Conservation (phyloP, 169 alveolate genomes). For the Babesia caballi region DNA sequence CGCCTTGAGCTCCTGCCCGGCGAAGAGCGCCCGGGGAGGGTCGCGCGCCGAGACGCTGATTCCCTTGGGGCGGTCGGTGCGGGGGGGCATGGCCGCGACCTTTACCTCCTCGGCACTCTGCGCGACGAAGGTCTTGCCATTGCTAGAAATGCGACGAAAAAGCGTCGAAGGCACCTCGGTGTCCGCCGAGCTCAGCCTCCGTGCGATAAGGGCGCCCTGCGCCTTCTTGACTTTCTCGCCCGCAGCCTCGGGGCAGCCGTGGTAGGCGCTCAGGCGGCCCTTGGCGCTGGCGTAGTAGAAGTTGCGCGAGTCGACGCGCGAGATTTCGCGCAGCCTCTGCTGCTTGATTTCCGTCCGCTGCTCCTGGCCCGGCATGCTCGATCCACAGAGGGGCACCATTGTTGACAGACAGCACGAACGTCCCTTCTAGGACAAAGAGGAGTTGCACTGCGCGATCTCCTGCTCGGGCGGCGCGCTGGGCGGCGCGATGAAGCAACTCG, state of each 20-base stretch:
- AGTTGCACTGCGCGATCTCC: no score
- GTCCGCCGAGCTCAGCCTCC: slow-evolving; percentile 49
- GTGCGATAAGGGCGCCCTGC: slow-evolving; percentile 26
- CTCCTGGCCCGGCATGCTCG: neutral
- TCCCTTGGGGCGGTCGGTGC: neutral
- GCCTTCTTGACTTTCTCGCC: slow-evolving; percentile 1
- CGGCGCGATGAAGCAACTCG: no score
- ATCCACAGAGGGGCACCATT: neutral
- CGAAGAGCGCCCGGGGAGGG: neutral
- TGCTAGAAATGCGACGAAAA: slow-evolving; percentile 16
- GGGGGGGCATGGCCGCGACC: neutral
- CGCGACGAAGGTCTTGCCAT: neutral
- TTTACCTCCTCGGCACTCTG: neutral
- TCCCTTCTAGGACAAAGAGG: no score
- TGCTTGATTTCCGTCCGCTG: slow-evolving; percentile 4
- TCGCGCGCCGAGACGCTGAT: slow-evolving; percentile 17
- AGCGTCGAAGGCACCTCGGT: slow-evolving; percentile 58
- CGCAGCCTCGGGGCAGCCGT: neutral
- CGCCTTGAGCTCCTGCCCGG: neutral
- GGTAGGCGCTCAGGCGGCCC: neutral
- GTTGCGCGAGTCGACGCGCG: neutral
- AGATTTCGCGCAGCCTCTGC: neutral
- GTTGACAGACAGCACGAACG: no score
- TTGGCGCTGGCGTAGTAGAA: neutral
- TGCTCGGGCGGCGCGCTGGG: no score